phyloP scores from a whole-genome alignment of 495 filamentous ascomycete species.

The Hypoxylon rickii region DNA sequence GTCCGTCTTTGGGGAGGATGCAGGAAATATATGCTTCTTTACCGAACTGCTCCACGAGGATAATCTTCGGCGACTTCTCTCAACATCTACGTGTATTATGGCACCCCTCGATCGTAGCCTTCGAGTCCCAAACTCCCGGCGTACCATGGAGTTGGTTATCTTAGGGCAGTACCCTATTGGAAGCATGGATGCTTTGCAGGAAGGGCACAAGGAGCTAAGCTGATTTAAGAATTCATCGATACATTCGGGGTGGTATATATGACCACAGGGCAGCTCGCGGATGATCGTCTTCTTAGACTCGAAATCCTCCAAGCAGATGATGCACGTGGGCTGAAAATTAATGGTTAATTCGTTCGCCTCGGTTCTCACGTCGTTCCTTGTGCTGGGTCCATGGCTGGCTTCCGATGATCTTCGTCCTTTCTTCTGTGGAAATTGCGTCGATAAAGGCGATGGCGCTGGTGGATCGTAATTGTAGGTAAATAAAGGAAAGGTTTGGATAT shows the following conservation, averaged over 20 bases:
- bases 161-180: conserved; percentile 66
- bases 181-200: conserved; percentile 82
- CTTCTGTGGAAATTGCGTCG: conserved; percentile 12
- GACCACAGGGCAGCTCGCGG: conserved; percentile 82
- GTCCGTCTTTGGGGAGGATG: conserved; percentile 22
- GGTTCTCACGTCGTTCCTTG: conserved; percentile 8
- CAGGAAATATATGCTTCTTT: conserved; percentile 28
- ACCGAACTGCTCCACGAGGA: conserved; percentile 32
- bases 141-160: conserved; percentile 84
- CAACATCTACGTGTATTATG: conserved; percentile 24
- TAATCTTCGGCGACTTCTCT: conserved; percentile 25
- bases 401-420: conserved; percentile 29
- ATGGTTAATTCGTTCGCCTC: conserved; percentile 40
- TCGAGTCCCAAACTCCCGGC: conserved; percentile 65
- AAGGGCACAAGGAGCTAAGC: conserved; percentile 78
- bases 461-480: conserved; percentile 68
- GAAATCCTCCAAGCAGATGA: conserved; percentile 87
- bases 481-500: conserved; percentile 72
- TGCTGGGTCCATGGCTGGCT: conserved; percentile 16
- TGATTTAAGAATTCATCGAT: conserved; percentile 77
- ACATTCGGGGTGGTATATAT: conserved; percentile 90
- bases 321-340: conserved; percentile 72
- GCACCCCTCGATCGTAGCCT: conserved; percentile 43
- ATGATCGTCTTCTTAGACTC: conserved; percentile 67
- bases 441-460: conserved; percentile 19